These are phyloP conservation scores for Solanum pinnatisectum DNA, from an alignment of 257 asterid species.

Conservation along the genomic window DNA sequence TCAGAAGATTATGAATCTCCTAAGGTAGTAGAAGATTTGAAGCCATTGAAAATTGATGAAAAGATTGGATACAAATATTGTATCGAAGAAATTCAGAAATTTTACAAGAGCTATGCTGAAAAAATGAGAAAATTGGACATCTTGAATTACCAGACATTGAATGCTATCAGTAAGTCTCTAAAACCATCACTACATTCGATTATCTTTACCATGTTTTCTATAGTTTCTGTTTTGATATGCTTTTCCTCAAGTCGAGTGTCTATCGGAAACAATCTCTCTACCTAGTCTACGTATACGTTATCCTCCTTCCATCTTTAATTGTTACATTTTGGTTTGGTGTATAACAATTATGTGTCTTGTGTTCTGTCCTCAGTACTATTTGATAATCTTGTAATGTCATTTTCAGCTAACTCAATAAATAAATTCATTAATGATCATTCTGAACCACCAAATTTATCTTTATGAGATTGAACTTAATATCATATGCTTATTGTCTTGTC, in stretches of 20 bases:
- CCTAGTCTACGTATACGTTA: neutral
- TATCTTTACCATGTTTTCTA: neutral
- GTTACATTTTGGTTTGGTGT: neutral
- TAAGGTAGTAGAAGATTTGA: slow-evolving; percentile 47
- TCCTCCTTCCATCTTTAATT: neutral
- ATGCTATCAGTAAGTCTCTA: slow-evolving; percentile 74
- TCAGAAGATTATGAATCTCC: slow-evolving; percentile 69
- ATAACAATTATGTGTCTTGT: neutral
- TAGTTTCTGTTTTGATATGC: neutral
- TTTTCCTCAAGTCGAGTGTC: neutral
- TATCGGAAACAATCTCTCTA: neutral
- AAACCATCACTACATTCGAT: neutral
- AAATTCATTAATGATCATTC: neutral
- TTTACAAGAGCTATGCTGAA: slow-evolving; percentile 66
- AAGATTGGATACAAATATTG: slow-evolving; percentile 64
- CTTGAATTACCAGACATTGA: slow-evolving; percentile 76
- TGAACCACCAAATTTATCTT: neutral
- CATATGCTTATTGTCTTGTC: neutral
- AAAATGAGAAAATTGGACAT: slow-evolving; percentile 75
- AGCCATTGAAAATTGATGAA: slow-evolving; percentile 49
- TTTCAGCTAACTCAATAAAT: neutral
- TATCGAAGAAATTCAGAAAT: slow-evolving; percentile 53
- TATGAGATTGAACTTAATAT: neutral
- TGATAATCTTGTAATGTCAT: neutral
- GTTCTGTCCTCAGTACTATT: neutral